Evolutionary conservation across 768 basidiomycete genomes (phyloP).

Genomic region (Pleurotus pulmonarius): DNA sequence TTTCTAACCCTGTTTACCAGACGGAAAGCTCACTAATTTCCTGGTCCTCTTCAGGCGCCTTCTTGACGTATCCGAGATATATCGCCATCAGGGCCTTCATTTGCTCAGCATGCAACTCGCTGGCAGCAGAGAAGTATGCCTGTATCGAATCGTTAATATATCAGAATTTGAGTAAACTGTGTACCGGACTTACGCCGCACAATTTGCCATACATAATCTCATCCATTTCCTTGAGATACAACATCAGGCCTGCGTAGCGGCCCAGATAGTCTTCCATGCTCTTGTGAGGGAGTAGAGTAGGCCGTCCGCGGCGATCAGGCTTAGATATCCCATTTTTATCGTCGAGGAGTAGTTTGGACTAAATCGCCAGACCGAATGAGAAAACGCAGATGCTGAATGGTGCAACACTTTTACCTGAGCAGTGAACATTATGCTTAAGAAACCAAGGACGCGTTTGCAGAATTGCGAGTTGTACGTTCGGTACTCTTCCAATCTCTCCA

Average conservation of each 20-base stretch:
- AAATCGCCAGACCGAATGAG: neutral
- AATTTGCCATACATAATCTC: slow-evolving; percentile 82
- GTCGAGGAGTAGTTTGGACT: slow-evolving; percentile 70
- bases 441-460: slow-evolving; percentile 88
- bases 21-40: slow-evolving; percentile 55
- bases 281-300: slow-evolving; percentile 57
- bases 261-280: slow-evolving; percentile 81
- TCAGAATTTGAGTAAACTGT: neutral
- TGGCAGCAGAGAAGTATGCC: slow-evolving; percentile 89
- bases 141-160: slow-evolving; percentile 22
- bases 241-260: slow-evolving; percentile 82
- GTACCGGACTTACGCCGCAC: slow-evolving; percentile 66
- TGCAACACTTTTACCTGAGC: slow-evolving; percentile 60
- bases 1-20: neutral
- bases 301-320: slow-evolving; percentile 37
- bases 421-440: slow-evolving; percentile 86
- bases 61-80: slow-evolving; percentile 60
- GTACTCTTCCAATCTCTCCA: slow-evolving; percentile 91
- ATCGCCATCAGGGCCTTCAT: slow-evolving; percentile 67
- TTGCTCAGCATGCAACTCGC: slow-evolving; percentile 78
- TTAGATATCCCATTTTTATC: slow-evolving; percentile 55
- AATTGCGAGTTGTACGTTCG: slow-evolving; percentile 87
- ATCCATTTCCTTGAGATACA: slow-evolving; percentile 97
- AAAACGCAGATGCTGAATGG: slow-evolving; percentile 1
- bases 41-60: slow-evolving; percentile 64